Evolutionary conservation across 768 basidiomycete species (phyloP).

Genomic region (Mycena metata): DNA sequence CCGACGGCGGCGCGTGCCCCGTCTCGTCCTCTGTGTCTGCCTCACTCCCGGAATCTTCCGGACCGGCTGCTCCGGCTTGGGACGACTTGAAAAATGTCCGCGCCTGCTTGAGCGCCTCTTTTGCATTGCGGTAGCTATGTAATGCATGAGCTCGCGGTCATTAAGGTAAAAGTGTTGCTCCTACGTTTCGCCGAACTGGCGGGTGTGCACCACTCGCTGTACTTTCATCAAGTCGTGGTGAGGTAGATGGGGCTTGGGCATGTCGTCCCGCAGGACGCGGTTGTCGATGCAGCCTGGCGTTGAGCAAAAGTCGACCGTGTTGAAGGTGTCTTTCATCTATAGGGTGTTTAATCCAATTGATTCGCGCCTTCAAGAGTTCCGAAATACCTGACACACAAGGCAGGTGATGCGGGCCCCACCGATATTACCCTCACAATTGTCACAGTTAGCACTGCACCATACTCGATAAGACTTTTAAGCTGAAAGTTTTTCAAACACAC

Average conservation of each 20-base stretch:
- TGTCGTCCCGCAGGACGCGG: slow-evolving; percentile 34
- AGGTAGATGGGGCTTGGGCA: slow-evolving; percentile 44
- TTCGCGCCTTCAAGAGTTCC: not conserved
- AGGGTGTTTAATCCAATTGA: not conserved
- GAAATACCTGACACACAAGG: slow-evolving; percentile 44
- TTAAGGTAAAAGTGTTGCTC: too few relatives aligned
- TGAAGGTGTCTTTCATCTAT: slow-evolving; percentile 27
- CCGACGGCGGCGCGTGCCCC: slow-evolving; percentile 11
- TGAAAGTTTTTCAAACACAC: not conserved
- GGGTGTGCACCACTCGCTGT: slow-evolving; percentile 36
- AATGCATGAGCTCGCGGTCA: too few relatives aligned
- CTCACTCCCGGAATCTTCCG: slow-evolving; percentile 3
- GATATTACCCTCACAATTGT: slow-evolving; percentile 42
- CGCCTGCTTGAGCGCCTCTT: slow-evolving; percentile 38
- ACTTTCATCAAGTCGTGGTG: slow-evolving; percentile 49
- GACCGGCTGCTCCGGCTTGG: not conserved
- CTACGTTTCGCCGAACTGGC: slow-evolving; percentile 37
- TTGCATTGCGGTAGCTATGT: slow-evolving; percentile 30
- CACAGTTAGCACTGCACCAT: slow-evolving; percentile 38
- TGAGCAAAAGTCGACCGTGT: slow-evolving; percentile 48
- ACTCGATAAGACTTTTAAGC: not conserved
- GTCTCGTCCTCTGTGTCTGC: slow-evolving; percentile 19
- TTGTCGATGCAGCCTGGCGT: slow-evolving; percentile 39
- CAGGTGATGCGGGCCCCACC: slow-evolving; percentile 48
- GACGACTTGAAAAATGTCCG: slow-evolving; percentile 13